Evolutionary conservation across 208 protist species (phyloP).

Genomic region (Porcisia deanei): DNA sequence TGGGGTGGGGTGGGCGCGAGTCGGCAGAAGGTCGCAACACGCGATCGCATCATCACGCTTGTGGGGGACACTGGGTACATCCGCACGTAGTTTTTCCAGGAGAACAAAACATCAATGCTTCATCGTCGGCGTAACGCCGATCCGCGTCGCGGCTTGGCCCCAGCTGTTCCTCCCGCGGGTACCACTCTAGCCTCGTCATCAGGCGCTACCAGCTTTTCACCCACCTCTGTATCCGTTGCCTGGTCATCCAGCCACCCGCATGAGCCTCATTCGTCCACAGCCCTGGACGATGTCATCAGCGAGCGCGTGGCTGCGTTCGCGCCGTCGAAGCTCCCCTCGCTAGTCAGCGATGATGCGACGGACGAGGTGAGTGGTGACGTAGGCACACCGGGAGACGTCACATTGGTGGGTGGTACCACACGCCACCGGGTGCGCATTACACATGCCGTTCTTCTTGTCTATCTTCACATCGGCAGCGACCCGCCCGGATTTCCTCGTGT

Average conservation of each 20-base stretch:
- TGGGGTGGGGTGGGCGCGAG: too few species aligned
- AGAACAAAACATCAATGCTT: constrained; percentile 12
- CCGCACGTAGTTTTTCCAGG: neutral
- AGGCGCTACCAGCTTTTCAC: neutral
- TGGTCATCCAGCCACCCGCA: constrained; percentile 6
- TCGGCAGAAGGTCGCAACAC: neutral
- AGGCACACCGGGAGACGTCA: constrained; percentile 18
- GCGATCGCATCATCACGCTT: neutral
- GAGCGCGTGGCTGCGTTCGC: constrained; percentile 72
- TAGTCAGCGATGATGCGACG: constrained; percentile 44
- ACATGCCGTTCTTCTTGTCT: constrained; percentile 93
- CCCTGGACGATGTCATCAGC: constrained; percentile 45
- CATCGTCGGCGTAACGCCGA: constrained; percentile 18
- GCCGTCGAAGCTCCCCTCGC: constrained; percentile 58
- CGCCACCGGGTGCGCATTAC: constrained; percentile 44
- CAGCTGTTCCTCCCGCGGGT: neutral
- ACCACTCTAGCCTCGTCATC: neutral
- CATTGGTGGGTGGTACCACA: constrained; percentile 19
- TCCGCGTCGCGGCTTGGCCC: constrained; percentile 12
- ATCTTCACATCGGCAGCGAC: constrained; percentile 98
- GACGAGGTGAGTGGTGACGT: constrained; percentile 33
- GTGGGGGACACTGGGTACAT: neutral
- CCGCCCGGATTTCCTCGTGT: constrained; percentile 97
- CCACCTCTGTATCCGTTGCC: neutral
- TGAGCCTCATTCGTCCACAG: constrained; percentile 11